A percentile compares a stretch with the other conserved stretches of the same genome.
phyloP scores from a whole-genome alignment of 164 flowering plant species.

The Chloranthus sessilifolius region DNA sequence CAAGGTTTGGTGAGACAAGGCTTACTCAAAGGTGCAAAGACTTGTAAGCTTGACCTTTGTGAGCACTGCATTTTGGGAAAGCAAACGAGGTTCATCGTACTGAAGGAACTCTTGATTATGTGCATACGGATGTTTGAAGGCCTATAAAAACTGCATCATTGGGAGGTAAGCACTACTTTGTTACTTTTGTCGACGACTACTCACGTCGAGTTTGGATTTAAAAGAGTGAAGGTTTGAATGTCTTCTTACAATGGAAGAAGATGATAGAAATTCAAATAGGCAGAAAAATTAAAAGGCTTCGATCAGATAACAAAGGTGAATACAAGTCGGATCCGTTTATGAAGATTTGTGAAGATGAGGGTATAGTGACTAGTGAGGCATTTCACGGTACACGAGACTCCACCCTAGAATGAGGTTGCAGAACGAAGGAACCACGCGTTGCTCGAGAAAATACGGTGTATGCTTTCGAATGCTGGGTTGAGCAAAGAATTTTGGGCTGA shows the following conservation, averaged over 20 bases:
- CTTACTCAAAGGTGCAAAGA: not conserved
- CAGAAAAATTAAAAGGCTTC: no score
- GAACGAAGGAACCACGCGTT: conserved; percentile 3
- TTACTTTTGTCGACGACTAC: conserved; percentile 2
- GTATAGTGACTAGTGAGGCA: not conserved
- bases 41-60: conserved; percentile 15
- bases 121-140: conserved; percentile 7
- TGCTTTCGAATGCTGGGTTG: not conserved
- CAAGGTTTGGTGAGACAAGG: not conserved
- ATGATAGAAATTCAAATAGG: no score
- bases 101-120: conserved; percentile 8
- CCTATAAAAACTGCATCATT: not conserved
- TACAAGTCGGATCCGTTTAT: not conserved
- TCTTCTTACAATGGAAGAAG: no score
- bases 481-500: not conserved
- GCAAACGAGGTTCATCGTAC: conserved; percentile 3
- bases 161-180: no score
- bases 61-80: conserved; percentile 17
- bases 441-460: not conserved
- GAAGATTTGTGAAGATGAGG: conserved; percentile 4
- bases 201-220: not conserved
- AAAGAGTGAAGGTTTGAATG: not conserved
- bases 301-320: not conserved
- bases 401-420: conserved; percentile 10
- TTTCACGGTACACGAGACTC: conserved; percentile 3